Evolutionary conservation across 129 eudicot genomes (phyloP).

Genomic region (Solidago caesia): DNA sequence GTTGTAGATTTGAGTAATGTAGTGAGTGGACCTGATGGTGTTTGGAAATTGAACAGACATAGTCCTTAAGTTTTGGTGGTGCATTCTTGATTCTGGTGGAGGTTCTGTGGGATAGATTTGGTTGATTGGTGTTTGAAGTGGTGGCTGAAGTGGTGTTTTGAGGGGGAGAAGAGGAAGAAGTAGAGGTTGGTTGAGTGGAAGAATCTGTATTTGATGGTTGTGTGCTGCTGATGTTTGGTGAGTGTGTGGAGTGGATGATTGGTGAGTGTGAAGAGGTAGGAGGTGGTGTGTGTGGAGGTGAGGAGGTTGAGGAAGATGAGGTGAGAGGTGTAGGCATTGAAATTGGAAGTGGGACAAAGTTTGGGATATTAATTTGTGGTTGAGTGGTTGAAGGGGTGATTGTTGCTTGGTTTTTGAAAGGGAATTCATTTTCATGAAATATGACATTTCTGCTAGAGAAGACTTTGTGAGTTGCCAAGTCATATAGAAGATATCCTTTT

Average conservation of each 20-base stretch:
- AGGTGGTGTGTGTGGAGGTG: neutral
- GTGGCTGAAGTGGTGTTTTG: neutral
- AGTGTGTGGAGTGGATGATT: neutral
- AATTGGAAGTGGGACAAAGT: neutral
- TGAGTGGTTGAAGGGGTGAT: neutral
- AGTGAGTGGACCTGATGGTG: neutral
- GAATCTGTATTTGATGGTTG: neutral
- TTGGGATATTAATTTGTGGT: neutral
- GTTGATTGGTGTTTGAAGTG: no score
- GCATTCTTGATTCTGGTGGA: no score
- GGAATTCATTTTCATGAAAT: neutral
- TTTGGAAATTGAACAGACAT: no score
- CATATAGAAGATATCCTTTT: no score
- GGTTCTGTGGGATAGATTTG: no score
- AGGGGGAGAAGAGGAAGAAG: neutral
- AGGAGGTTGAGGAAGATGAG: neutral
- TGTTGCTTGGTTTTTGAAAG: neutral
- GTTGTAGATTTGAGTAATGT: neutral
- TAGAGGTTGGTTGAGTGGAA: neutral
- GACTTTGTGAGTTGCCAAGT: no score
- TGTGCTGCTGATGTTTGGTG: neutral
- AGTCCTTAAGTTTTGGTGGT: no score
- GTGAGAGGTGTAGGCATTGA: neutral
- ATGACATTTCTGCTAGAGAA: neutral
- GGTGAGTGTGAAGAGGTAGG: neutral